Evolutionary conservation across 2,329 filamentous ascomycete genomes (phyloP), one percentile per base, ranked within the genome.

Genomic region (Sporothrix pseudoabietina): DNA sequence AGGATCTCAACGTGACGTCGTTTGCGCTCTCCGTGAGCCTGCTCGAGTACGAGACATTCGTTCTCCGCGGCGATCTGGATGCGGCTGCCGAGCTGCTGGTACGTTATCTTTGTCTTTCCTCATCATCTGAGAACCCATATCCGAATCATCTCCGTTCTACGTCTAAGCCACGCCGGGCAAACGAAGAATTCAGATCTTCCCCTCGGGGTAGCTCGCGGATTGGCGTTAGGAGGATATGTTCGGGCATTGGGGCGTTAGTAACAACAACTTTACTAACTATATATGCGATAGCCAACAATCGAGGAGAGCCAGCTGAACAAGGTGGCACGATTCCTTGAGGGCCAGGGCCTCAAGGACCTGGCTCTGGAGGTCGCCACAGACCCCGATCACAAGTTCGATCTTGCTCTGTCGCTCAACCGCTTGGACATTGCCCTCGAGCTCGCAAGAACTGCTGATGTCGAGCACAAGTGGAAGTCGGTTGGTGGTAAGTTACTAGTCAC

Each of bases 401-500:
- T 99, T 30, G 92, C 96, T 0, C 86, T 99, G 44, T 88, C 90
- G 3, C 86, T 99, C 59, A 93, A 91, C 78, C 92, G 96, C 76
- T 88, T 98, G 16, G 88, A 94, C 55, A 92, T 95, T 79, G 95
- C 95, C 0, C 87, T 97, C 3, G 90, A 94, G 74, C 89, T 98
- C 69, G 95, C 96, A 7, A 88, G 90, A 55, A 87, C 92, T 80
- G 92, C 94, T 12, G 92, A 98, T 76, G 92, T 90, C 1, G 96
- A 98, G 81, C 95, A 98, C 84, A 97, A 97, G 83, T 99, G 96
- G 96, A 98, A 98, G 87, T 94, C 90, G 3, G 93, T 99, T 4
- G 96, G 96, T 74, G 61, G 61, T 65, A 26, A 44, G 61, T 63
- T 30, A 12, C 5, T 8, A 30, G 7, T 26, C 52, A 41, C 35